These are phyloP conservation scores for Vicia villosa DNA, from an alignment of 306 rosid genomes.

Conservation along the genomic window DNA sequence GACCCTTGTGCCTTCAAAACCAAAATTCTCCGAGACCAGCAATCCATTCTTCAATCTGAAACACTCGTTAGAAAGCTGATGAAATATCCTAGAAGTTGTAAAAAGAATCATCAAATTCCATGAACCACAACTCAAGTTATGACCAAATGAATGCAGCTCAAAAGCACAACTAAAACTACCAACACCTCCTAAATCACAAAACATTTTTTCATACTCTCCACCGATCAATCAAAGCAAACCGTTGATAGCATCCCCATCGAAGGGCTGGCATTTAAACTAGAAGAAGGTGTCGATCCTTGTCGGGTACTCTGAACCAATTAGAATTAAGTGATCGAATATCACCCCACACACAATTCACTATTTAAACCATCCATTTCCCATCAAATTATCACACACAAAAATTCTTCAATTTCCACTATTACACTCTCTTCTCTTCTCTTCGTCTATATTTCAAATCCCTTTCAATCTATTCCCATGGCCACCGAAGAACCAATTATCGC, in stretches of 20 bases:
- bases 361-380: too few relatives aligned
- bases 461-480: not conserved
- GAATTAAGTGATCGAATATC: constrained; percentile 40
- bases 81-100: too few relatives aligned
- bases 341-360: constrained; percentile 5
- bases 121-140: constrained; percentile 23
- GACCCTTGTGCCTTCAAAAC: too few relatives aligned
- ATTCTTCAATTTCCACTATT: too few relatives aligned
- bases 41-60: too few relatives aligned
- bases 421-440: not conserved
- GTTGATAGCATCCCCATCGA: constrained; percentile 55
- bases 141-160: constrained; percentile 48
- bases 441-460: not conserved
- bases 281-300: constrained; percentile 33
- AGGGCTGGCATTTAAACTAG: constrained; percentile 66
- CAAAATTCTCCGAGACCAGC: too few relatives aligned
- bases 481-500: constrained; percentile 50
- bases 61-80: too few relatives aligned
- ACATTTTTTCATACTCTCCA: not conserved
- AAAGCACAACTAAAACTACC: constrained; percentile 68
- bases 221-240: constrained; percentile 35
- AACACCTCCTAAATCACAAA: not conserved
- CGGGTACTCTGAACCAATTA: constrained; percentile 52
- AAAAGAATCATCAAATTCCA: too few relatives aligned
- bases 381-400: too few relatives aligned